These are phyloP conservation scores for Vicia faba DNA, from an alignment of 306 rosid species.

Conservation along the genomic window DNA sequence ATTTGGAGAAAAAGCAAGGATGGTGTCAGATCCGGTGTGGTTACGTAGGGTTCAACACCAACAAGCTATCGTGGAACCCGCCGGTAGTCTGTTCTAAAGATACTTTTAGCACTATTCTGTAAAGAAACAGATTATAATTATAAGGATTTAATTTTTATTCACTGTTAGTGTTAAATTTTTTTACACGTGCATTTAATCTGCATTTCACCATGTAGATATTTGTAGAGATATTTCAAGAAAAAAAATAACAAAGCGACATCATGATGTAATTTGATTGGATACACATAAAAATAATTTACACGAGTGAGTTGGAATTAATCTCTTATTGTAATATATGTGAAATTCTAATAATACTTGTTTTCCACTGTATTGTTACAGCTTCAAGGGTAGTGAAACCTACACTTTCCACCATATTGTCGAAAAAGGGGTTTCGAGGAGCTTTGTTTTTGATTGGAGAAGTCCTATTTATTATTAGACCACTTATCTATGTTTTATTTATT, in stretches of 20 bases:
- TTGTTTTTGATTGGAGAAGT: slow-evolving; percentile 70
- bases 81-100: slow-evolving; percentile 46
- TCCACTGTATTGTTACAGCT: slow-evolving; percentile 50
- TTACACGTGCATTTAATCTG: neutral
- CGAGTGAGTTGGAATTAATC: neutral
- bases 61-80: slow-evolving; percentile 58
- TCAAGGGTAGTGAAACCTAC: slow-evolving; percentile 57
- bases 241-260: neutral
- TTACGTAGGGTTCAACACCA: slow-evolving; percentile 62
- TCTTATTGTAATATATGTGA: neutral
- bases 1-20: slow-evolving; percentile 81
- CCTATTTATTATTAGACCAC: slow-evolving; percentile 76
- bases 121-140: neutral
- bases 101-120: slow-evolving; percentile 11
- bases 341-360: slow-evolving; percentile 39
- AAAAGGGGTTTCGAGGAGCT: slow-evolving; percentile 74
- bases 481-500: slow-evolving; percentile 78
- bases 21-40: slow-evolving; percentile 60
- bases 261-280: neutral
- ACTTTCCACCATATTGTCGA: slow-evolving; percentile 58
- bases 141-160: neutral
- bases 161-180: neutral
- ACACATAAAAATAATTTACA: neutral
- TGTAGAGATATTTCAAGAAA: neutral
- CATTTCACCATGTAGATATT: neutral